Base-by-base conservation (phyloP, 495 filamentous ascomycete species). In the Podospora comata region DNA sequence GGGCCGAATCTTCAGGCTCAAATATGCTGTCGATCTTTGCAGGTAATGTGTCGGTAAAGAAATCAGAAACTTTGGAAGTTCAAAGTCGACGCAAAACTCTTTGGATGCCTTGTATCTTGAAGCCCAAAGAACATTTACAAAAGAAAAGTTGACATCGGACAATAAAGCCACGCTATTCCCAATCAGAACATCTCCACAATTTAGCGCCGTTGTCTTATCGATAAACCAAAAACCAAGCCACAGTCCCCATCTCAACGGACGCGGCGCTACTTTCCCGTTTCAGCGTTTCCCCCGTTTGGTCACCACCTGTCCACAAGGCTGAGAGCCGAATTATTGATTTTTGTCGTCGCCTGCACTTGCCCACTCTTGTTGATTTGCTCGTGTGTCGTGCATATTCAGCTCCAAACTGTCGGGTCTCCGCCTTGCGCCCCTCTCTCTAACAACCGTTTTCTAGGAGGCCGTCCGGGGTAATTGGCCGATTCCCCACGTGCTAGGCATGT, bases 341-440 rank as follows among this genome's bases (percentile, higher is more conserved):
- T 23, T 23, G 6, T 48, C 39, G 39, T 48, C 30, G 6, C 39
- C 39, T 23, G 15, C 39, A 48, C 39, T 48, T 48, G 39, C 9
- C 39, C 39, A 48, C 13, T 32, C 30, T 56, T 56, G 54, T 56
- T 26, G n/a, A 19, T 58, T 58, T 23, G 6, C 23, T 58, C 30
- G 30, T 58, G n/a, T 26, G n/a, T 58, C 1, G n/a, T 58, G 55
- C 55, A 20, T 58, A 58, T 26, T 58, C 55, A 58, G 55, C 55
- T 58, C 55, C 55, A 58, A 11, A 58, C 55, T 58, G 55, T 58
- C 55, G 55, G 55, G 55, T 58, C 55, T 58, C 55, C 55, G 55
- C 55, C 55, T 26, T 19, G 54, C 1, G 39, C 39, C 39, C 39
- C 39, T 18, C 39, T 48, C 13, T 48, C 13, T 48, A 5, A 6